Evolutionary conservation across 176 grass and related monocot genomes (phyloP).

Genomic region (Oryza meridionalis): DNA sequence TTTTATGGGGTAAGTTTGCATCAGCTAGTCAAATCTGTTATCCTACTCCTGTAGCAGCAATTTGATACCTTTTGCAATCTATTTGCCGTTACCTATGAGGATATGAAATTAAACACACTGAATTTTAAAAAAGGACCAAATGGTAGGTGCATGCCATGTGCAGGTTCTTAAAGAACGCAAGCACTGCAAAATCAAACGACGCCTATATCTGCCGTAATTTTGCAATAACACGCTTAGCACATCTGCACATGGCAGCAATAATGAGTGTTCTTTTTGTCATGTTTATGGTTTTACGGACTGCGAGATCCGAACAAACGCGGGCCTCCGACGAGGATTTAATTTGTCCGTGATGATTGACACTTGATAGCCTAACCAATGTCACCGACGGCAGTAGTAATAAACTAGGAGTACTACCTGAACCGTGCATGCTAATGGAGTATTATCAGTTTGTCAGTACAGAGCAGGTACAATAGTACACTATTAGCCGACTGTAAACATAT

Average conservation of each 20-base stretch:
- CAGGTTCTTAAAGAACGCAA: constrained; percentile 1
- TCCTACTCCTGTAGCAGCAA: not conserved
- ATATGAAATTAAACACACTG: not conserved
- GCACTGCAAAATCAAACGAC: not conserved
- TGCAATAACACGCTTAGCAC: not conserved
- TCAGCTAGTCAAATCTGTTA: not conserved
- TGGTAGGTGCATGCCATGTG: not conserved
- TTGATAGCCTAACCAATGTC: constrained; percentile 6
- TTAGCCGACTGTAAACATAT: too few relatives aligned
- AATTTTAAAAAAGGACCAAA: not conserved
- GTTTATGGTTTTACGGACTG: not conserved
- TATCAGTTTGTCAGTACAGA: not conserved
- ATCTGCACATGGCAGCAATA: not conserved
- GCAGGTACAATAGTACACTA: too few relatives aligned
- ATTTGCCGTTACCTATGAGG: not conserved
- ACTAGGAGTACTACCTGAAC: not conserved
- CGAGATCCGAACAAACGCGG: constrained; percentile 5
- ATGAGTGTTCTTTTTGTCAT: not conserved
- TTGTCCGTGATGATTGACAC: constrained; percentile 24
- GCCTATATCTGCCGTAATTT: not conserved
- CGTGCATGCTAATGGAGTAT: not conserved
- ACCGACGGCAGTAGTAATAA: constrained; percentile 22
- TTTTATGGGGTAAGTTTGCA: not conserved
- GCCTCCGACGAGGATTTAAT: not conserved
- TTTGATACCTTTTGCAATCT: not conserved